Percentiles rank a stretch among this genome's conserved stretches.
These are phyloP conservation scores for Cubamyces lactineus DNA, from an alignment of 768 basidiomycete species.

Conservation along the genomic window DNA sequence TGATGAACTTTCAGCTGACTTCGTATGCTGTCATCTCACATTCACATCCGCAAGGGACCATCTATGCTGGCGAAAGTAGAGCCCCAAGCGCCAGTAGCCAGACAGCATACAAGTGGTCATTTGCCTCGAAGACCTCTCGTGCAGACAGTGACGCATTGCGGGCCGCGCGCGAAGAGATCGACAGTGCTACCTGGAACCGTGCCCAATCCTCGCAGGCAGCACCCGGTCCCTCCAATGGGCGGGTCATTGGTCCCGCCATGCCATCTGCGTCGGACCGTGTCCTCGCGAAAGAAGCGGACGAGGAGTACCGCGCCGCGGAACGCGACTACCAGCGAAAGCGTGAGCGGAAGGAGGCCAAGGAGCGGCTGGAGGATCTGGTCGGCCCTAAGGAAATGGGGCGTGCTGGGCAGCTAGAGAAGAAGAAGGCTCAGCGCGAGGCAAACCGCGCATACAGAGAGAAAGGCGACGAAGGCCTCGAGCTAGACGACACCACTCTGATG, in stretches of 20 bases:
- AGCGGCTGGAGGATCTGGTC: constrained; percentile 74
- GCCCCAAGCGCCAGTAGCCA: constrained; percentile 63
- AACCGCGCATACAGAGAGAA: constrained; percentile 73
- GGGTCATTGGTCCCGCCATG: constrained; percentile 67
- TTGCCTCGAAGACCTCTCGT: constrained; percentile 67
- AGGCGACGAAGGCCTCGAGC: constrained; percentile 76
- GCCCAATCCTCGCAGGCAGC: constrained; percentile 10
- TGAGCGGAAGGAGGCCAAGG: constrained; percentile 65
- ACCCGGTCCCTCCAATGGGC: constrained; percentile 37
- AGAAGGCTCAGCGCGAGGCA: constrained; percentile 68
- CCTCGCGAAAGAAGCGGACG: constrained; percentile 64
- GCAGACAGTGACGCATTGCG: constrained; percentile 63
- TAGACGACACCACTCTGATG: constrained; percentile 77
- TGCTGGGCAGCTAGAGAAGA: constrained; percentile 89
- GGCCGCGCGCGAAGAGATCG: constrained; percentile 61
- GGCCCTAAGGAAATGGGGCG: constrained; percentile 81
- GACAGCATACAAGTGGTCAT: constrained; percentile 89
- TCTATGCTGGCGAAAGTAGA: constrained; percentile 66
- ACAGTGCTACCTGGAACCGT: constrained; percentile 44
- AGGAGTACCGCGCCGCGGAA: constrained; percentile 56
- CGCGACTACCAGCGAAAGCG: constrained; percentile 65
- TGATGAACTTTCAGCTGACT: constrained; percentile 22
- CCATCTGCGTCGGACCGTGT: constrained; percentile 72
- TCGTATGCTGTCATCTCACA: not conserved
- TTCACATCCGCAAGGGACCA: constrained; percentile 41